Conservation (phyloP, 2,329 filamentous ascomycete species). For the Coniella vitis region DNA sequence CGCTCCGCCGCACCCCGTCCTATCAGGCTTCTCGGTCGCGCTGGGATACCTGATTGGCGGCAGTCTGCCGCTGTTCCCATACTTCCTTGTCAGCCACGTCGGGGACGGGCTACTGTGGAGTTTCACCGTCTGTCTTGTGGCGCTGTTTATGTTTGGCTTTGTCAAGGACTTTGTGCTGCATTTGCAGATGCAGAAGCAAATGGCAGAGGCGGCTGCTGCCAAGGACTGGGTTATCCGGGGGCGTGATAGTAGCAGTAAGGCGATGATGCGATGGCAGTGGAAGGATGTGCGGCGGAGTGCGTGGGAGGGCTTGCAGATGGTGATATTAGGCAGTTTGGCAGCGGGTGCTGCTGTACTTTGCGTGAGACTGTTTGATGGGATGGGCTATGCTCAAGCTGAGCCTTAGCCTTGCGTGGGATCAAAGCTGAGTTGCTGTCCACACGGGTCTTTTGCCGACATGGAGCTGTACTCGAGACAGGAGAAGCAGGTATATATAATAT, state of each 20-base stretch:
- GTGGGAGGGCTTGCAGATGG: constrained; percentile 26
- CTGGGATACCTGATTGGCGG: constrained; percentile 26
- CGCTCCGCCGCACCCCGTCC: constrained; percentile 17
- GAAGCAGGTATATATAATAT: no score
- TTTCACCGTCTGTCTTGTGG: constrained; percentile 24
- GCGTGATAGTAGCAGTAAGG: no score
- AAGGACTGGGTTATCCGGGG: not conserved
- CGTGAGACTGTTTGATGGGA: constrained; percentile 22
- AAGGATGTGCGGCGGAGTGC: constrained; percentile 18
- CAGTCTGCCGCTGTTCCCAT: constrained; percentile 25
- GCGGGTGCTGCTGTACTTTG: constrained; percentile 25
- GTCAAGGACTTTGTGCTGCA: constrained; percentile 20
- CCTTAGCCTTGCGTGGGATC: not conserved
- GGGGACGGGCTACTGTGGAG: constrained; percentile 26
- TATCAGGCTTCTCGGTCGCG: constrained; percentile 23
- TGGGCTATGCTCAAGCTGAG: not conserved
- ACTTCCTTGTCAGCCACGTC: constrained; percentile 23
- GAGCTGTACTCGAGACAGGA: no score
- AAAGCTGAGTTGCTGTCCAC: no score
- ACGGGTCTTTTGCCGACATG: not conserved
- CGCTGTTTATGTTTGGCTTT: constrained; percentile 26
- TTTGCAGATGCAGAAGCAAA: not conserved
- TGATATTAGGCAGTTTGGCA: constrained; percentile 24
- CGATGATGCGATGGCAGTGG: constrained; percentile 17
- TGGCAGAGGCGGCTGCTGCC: not conserved